Evolutionary conservation across 1,139 yeast species (phyloP).

Genomic region (Groenewaldozyma sp.): DNA sequence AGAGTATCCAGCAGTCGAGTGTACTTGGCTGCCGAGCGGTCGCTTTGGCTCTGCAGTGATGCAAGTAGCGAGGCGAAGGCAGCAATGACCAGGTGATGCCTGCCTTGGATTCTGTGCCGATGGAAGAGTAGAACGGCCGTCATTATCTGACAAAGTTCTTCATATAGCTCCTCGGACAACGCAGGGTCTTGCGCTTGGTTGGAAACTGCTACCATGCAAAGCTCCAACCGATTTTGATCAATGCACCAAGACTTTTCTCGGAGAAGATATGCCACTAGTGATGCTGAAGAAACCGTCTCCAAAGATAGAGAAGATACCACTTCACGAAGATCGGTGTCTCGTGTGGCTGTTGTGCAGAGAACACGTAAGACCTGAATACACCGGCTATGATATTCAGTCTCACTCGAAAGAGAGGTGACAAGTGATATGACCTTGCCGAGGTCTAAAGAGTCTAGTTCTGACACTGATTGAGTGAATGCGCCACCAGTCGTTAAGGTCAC

Average conservation of each 20-base stretch:
- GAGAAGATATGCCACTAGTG: conserved; percentile 24
- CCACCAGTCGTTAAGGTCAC: no score
- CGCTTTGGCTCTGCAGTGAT: conserved; percentile 9
- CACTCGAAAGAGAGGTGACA: no score
- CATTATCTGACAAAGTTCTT: conserved; percentile 12
- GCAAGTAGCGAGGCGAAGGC: conserved; percentile 40
- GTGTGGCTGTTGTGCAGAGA: not conserved
- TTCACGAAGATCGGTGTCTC: not conserved
- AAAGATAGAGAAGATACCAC: not conserved
- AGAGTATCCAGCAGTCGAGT: conserved; percentile 55
- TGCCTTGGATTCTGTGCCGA: conserved; percentile 56
- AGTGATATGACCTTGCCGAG: no score
- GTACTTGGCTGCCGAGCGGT: conserved; percentile 30
- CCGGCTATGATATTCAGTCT: no score
- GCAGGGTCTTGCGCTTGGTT: not conserved
- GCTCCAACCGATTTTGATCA: conserved; percentile 55
- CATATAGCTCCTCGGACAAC: conserved; percentile 8
- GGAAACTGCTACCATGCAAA: not conserved
- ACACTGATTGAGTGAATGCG: no score
- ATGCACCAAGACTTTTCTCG: conserved; percentile 49
- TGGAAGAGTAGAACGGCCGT: conserved; percentile 49
- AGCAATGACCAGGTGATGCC: conserved; percentile 58
- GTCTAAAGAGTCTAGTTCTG: no score
- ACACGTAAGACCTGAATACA: not conserved
- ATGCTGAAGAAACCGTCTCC: not conserved